Percentiles rank a stretch among this genome's conserved stretches.
phyloP scores from a whole-genome alignment of 352 stramenopile genomes.

The Hyphochytrium catenoides region DNA sequence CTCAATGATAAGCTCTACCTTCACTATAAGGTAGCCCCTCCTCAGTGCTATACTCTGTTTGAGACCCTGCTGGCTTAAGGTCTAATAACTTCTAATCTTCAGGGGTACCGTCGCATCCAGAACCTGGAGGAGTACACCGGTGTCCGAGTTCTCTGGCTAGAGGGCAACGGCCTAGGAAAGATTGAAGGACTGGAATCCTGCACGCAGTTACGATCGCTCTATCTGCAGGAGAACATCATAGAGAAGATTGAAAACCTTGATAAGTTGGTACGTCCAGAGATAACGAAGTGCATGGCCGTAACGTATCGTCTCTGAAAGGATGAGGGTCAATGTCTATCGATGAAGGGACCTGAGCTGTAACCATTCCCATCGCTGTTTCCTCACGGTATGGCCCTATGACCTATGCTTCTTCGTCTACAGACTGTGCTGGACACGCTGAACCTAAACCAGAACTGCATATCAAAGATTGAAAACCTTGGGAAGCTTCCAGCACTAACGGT shows the following conservation, averaged over 20 bases:
- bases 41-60: background rate
- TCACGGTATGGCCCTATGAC: background rate
- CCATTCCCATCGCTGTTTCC: background rate
- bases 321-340: background rate
- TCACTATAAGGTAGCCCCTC: slow-evolving; percentile 86
- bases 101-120: slow-evolving; percentile 68
- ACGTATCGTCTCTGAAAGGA: no score
- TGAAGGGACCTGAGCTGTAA: background rate
- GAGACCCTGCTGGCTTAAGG: background rate
- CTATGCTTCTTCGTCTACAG: slow-evolving; percentile 9
- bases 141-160: slow-evolving; percentile 76
- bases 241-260: slow-evolving; percentile 66
- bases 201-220: slow-evolving; percentile 62
- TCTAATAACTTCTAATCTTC: background rate
- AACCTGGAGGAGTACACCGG: slow-evolving; percentile 85
- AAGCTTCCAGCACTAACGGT: slow-evolving; percentile 41
- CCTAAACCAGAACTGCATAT: slow-evolving; percentile 50
- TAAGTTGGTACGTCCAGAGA: slow-evolving; percentile 4
- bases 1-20: slow-evolving; percentile 91
- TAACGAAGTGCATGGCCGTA: no score
- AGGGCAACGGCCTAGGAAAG: slow-evolving; percentile 65
- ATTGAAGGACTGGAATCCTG: slow-evolving; percentile 72
- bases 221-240: slow-evolving; percentile 85
- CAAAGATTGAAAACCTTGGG: slow-evolving; percentile 34
- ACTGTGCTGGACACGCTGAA: slow-evolving; percentile 38